Evolutionary conservation across 495 filamentous ascomycete species (phyloP).

Genomic region (Penicillium cataractarum): DNA sequence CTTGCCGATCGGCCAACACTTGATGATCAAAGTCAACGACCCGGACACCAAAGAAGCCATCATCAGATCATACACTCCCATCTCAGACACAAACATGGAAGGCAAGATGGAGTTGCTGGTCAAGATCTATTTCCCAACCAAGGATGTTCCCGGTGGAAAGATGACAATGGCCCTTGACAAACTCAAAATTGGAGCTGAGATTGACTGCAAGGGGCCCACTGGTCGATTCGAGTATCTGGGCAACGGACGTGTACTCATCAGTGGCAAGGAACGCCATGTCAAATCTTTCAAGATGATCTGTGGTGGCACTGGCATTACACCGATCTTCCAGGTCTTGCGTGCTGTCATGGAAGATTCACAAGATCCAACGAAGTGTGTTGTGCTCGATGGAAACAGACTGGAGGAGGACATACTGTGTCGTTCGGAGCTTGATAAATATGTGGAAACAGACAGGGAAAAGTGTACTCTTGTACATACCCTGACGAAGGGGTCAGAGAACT

Average conservation of each 20-base stretch:
- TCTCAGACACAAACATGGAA: slow-evolving; percentile 62
- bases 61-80: slow-evolving; percentile 88
- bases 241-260: slow-evolving; percentile 64
- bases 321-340: slow-evolving; percentile 85
- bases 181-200: slow-evolving; percentile 66
- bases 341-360: slow-evolving; percentile 67
- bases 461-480: slow-evolving; percentile 76
- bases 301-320: slow-evolving; percentile 87
- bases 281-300: slow-evolving; percentile 86
- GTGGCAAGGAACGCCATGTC: slow-evolving; percentile 60
- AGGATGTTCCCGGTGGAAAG: slow-evolving; percentile 65
- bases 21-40: slow-evolving; percentile 83
- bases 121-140: slow-evolving; percentile 79
- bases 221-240: slow-evolving; percentile 86
- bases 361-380: slow-evolving; percentile 65
- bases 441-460: slow-evolving; percentile 49
- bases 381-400: slow-evolving; percentile 79
- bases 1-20: slow-evolving; percentile 85
- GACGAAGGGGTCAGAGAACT: slow-evolving; percentile 61
- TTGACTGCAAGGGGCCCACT: slow-evolving; percentile 91
- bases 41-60: slow-evolving; percentile 66
- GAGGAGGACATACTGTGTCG: slow-evolving; percentile 85
- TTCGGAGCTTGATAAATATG: slow-evolving; percentile 71
- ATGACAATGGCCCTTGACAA: slow-evolving; percentile 85
- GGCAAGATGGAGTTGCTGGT: slow-evolving; percentile 76